These are phyloP conservation scores for Tetrapisispora pingtungensis DNA, from an alignment of 805 yeast genomes.

Conservation along the genomic window DNA sequence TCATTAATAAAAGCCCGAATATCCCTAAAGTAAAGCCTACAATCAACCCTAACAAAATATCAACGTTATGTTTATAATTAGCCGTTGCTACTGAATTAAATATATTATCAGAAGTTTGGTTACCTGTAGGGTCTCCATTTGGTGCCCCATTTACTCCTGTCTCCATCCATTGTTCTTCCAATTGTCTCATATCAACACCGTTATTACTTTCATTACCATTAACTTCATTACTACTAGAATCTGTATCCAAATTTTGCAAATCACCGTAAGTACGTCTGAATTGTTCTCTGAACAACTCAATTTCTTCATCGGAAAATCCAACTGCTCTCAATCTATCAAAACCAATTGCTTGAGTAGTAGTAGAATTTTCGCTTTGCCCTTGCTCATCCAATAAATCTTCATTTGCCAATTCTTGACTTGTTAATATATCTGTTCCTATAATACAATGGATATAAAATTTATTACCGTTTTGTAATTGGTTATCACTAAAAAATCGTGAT, in stretches of 20 bases:
- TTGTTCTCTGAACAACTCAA: slow-evolving; percentile 60
- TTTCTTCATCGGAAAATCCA: slow-evolving; percentile 75
- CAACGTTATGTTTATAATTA: slow-evolving; percentile 45
- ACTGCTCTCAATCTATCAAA: slow-evolving; percentile 75
- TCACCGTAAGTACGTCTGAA: slow-evolving; percentile 61
- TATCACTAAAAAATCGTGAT: slow-evolving; percentile 9
- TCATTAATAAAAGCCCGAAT: slow-evolving; percentile 51
- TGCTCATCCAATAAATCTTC: slow-evolving; percentile 48
- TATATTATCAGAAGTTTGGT: slow-evolving; percentile 27
- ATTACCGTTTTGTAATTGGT: background rate
- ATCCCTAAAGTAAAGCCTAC: slow-evolving; percentile 73
- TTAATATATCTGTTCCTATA: slow-evolving; percentile 42
- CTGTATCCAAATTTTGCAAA: slow-evolving; percentile 18
- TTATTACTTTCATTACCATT: slow-evolving; percentile 5
- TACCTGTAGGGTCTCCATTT: slow-evolving; percentile 46
- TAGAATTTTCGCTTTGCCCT: slow-evolving; percentile 12
- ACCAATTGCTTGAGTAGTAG: slow-evolving; percentile 57
- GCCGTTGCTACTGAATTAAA: slow-evolving; percentile 34
- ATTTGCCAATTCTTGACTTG: slow-evolving; percentile 37
- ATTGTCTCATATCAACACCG: slow-evolving; percentile 43
- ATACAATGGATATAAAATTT: slow-evolving; percentile 68
- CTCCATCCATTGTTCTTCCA: slow-evolving; percentile 87
- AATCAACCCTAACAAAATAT: slow-evolving; percentile 56
- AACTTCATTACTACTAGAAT: background rate
- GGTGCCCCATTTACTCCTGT: slow-evolving; percentile 35